Evolutionary conservation across 2,329 filamentous ascomycete genomes (phyloP).

Genomic region (Xylariaceae sp.): DNA sequence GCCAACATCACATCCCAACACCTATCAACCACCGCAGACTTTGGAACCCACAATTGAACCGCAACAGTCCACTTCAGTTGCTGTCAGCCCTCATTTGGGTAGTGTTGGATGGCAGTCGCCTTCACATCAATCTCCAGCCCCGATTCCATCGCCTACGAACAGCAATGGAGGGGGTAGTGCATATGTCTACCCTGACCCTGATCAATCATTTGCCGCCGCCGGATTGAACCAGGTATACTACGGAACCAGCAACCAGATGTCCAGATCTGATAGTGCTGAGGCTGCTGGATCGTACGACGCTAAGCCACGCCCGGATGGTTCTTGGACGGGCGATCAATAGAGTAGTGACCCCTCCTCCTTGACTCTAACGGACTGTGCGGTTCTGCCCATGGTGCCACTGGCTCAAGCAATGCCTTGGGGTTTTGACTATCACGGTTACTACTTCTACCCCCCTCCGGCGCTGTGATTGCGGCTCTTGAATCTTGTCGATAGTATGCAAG

Average conservation of each 20-base stretch:
- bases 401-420: too few relatives aligned
- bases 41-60: slow-evolving; percentile 83
- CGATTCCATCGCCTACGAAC: slow-evolving; percentile 68
- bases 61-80: slow-evolving; percentile 68
- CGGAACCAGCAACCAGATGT: slow-evolving; percentile 55
- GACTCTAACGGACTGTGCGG: slow-evolving; percentile 5
- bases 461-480: too few relatives aligned
- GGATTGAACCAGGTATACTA: slow-evolving; percentile 69
- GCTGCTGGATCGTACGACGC: slow-evolving; percentile 53
- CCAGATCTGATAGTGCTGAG: slow-evolving; percentile 72
- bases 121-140: slow-evolving; percentile 40
- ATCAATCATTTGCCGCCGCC: slow-evolving; percentile 60
- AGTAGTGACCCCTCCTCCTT: slow-evolving; percentile 13
- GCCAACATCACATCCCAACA: slow-evolving; percentile 80
- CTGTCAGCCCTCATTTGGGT: slow-evolving; percentile 80
- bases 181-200: slow-evolving; percentile 81
- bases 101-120: slow-evolving; percentile 84
- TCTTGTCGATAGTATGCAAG: too few relatives aligned
- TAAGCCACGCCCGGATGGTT: slow-evolving; percentile 47
- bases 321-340: slow-evolving; percentile 40
- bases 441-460: too few relatives aligned
- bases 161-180: slow-evolving; percentile 44
- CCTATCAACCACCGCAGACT: slow-evolving; percentile 78
- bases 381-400: background rate
- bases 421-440: too few relatives aligned